Conservation (phyloP, 768 basidiomycete genomes). For the Lyophyllum semitale region DNA sequence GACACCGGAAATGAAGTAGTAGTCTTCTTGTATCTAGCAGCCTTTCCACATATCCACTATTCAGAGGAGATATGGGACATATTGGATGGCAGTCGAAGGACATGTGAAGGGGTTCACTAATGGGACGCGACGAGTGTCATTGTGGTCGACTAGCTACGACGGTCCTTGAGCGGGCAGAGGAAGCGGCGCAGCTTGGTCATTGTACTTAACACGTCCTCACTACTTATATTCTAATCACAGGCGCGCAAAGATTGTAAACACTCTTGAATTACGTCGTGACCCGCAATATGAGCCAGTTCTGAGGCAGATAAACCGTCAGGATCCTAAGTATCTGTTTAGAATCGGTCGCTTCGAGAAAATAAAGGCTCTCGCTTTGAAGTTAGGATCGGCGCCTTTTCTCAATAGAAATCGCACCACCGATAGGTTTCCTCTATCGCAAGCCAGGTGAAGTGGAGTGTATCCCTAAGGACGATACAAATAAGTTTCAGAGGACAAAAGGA, state of each 20-base stretch:
- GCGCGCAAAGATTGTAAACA: constrained; percentile 17
- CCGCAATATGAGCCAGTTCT: constrained; percentile 63
- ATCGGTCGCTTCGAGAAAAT: not conserved
- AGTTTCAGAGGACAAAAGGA: not conserved
- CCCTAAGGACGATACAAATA: constrained; percentile 59
- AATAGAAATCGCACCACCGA: constrained; percentile 61
- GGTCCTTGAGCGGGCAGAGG: not conserved
- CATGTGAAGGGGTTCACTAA: not conserved
- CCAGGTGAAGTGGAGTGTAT: constrained; percentile 85
- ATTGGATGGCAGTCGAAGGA: not conserved
- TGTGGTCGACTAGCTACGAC: not conserved
- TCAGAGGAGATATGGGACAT: not conserved
- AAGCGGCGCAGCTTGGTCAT: not conserved
- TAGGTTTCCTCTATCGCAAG: constrained; percentile 77
- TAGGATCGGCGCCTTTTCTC: constrained; percentile 60
- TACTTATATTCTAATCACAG: not conserved
- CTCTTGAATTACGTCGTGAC: constrained; percentile 53
- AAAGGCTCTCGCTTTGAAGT: constrained; percentile 49
- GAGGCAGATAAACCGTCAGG: constrained; percentile 60
- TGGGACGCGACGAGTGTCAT: not conserved
- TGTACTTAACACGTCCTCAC: not conserved
- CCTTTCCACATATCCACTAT: not conserved
- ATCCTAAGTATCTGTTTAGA: constrained; percentile 46
- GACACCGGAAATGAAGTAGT: not conserved
- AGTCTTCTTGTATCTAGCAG: not conserved